Percentiles rank a stretch among this genome's conserved stretches.
Conservation (phyloP, 345 rosid species). For the Camelina hispida region DNA sequence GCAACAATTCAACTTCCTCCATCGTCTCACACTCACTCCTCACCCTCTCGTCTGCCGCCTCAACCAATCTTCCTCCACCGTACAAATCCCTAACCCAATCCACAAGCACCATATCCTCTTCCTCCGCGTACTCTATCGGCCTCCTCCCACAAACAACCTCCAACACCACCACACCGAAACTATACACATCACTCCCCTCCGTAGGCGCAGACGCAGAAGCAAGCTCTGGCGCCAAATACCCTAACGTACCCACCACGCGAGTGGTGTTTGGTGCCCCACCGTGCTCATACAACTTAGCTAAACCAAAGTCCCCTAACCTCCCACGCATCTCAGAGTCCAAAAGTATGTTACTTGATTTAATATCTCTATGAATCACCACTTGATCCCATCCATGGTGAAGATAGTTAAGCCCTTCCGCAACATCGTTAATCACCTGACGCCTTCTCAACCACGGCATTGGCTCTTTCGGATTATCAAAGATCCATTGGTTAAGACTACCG, state of each 20-base stretch:
- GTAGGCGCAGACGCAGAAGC: constrained; percentile 63
- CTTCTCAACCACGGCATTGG: constrained; percentile 65
- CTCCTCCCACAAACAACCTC: constrained; percentile 82
- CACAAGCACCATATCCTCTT: constrained; percentile 62
- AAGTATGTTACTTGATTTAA: constrained; percentile 81
- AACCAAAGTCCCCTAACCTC: constrained; percentile 83
- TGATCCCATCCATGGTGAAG: constrained; percentile 95
- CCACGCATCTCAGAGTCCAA: constrained; percentile 85
- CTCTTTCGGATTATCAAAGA: constrained; percentile 62
- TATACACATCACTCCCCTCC: constrained; percentile 74
- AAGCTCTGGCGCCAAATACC: constrained; percentile 86
- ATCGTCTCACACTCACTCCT: constrained; percentile 52
- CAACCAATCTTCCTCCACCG: constrained; percentile 52
- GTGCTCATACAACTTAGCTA: constrained; percentile 75
- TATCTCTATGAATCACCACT: constrained; percentile 83
- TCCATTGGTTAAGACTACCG: constrained; percentile 75
- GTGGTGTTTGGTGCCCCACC: constrained; percentile 82
- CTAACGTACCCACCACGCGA: constrained; percentile 85
- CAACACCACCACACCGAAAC: constrained; percentile 85
- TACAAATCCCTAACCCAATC: constrained; percentile 79
- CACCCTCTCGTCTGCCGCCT: constrained; percentile 67
- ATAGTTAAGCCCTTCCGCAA: constrained; percentile 80
- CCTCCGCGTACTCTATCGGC: constrained; percentile 62
- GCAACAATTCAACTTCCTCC: constrained; percentile 65
- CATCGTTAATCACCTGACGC: constrained; percentile 66